A percentile compares a stretch with the other conserved stretches of the same genome.
phyloP scores from a whole-genome alignment of 495 filamentous ascomycete genomes.

The Xylaria palmicola region DNA sequence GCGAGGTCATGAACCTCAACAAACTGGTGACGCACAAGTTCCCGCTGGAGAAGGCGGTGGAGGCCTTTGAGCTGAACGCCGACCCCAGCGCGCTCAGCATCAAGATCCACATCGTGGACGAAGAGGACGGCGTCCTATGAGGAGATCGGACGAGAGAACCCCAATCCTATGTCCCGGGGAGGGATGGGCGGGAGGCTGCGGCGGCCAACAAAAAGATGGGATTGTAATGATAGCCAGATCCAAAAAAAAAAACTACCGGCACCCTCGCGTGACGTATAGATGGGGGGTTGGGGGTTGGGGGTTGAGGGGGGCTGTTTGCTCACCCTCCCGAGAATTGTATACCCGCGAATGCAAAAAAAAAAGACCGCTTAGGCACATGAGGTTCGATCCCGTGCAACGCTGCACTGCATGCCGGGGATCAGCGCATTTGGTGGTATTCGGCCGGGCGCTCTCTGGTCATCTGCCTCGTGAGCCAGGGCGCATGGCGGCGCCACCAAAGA shows the following conservation, averaged over 20 bases:
- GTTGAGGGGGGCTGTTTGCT: too few relatives aligned
- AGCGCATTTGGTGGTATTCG: not conserved
- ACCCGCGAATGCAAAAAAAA: not conserved
- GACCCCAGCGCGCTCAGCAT: constrained; percentile 52
- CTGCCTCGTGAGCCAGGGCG: not conserved
- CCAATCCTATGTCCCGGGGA: too few relatives aligned
- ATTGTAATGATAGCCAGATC: constrained; percentile 8
- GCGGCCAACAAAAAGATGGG: too few relatives aligned
- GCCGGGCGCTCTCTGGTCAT: not conserved
- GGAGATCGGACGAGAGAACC: too few relatives aligned
- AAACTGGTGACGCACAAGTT: constrained; percentile 51
- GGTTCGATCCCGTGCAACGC: not conserved
- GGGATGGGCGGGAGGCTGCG: too few relatives aligned
- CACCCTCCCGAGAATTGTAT: not conserved
- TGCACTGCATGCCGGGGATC: not conserved
- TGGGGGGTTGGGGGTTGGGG: too few relatives aligned
- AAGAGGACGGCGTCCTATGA: constrained; percentile 35
- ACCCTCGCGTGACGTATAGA: too few relatives aligned
- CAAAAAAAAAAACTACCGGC: too few relatives aligned
- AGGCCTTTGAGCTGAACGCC: constrained; percentile 53
- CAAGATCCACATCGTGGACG: constrained; percentile 61
- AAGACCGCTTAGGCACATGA: not conserved
- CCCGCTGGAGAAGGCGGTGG: constrained; percentile 54
- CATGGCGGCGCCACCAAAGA: not conserved
- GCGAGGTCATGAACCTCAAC: constrained; percentile 55